Percentiles rank a stretch among this genome's conserved stretches.
Evolutionary conservation across 495 filamentous ascomycete genomes (phyloP).

Genomic region (Penicillium arizonense): DNA sequence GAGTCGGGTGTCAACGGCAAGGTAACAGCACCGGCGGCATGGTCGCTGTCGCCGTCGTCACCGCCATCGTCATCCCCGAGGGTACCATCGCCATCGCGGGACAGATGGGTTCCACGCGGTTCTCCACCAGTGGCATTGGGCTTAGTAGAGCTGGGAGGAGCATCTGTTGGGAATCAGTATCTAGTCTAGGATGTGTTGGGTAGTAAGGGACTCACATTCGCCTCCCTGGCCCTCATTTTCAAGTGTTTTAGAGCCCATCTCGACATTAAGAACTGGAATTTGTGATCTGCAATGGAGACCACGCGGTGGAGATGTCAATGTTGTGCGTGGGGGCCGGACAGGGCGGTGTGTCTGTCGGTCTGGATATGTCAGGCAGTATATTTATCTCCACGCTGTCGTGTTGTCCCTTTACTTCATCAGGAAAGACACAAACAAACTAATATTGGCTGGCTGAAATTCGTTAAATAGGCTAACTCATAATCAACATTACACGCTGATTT

Average conservation of each 20-base stretch:
- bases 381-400: no score
- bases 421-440: no score
- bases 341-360: background rate
- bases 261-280: constrained; percentile 17
- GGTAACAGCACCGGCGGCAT: constrained; percentile 16
- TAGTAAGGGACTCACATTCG: constrained; percentile 16
- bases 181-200: background rate
- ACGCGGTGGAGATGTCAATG: no score
- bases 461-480: no score
- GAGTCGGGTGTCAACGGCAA: constrained; percentile 16
- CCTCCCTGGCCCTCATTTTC: constrained; percentile 24
- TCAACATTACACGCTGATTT: no score
- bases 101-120: constrained; percentile 32
- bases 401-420: no score
- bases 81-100: constrained; percentile 40
- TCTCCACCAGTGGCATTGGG: constrained; percentile 41
- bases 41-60: constrained; percentile 53
- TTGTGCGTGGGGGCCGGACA: no score
- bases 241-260: constrained; percentile 30
- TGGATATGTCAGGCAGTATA: no score
- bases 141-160: constrained; percentile 29
- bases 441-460: no score
- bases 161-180: constrained; percentile 13
- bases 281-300: background rate
- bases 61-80: constrained; percentile 48